These are phyloP conservation scores for Talaromyces wortmannii DNA, from an alignment of 495 filamentous ascomycete species.

Conservation along the genomic window DNA sequence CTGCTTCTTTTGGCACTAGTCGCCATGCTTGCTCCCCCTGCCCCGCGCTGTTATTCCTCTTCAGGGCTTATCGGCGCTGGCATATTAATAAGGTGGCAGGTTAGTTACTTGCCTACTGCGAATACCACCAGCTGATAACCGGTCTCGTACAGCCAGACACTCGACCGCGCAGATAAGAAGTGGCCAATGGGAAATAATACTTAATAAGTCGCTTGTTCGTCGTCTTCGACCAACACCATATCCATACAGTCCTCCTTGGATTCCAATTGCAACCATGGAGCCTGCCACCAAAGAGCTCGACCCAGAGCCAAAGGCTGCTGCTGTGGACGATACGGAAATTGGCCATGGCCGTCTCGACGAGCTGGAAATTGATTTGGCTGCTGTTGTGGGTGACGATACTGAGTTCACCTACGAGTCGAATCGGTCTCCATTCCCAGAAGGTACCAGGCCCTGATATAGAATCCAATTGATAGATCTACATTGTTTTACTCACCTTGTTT, in stretches of 20 bases:
- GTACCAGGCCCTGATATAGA: conserved; percentile 9
- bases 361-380: conserved; percentile 19
- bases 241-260: too few relatives aligned
- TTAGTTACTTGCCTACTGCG: background rate
- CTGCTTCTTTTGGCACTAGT: background rate
- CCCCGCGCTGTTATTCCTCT: too few relatives aligned
- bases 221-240: too few relatives aligned
- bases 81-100: background rate
- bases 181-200: background rate
- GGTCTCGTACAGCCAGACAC: background rate
- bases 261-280: background rate
- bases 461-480: background rate
- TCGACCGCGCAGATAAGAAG: too few relatives aligned
- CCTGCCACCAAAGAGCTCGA: background rate
- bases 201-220: background rate
- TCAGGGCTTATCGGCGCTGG: too few relatives aligned
- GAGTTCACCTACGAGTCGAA: conserved; percentile 28
- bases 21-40: background rate
- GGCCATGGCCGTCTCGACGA: conserved; percentile 21
- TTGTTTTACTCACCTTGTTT: background rate
- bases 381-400: conserved; percentile 16
- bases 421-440: conserved; percentile 30
- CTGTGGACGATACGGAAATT: conserved; percentile 13
- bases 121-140: background rate
- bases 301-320: conserved; percentile 1